A percentile compares a stretch with the other conserved stretches of the same genome.
Evolutionary conservation across 1,139 yeast genomes (phyloP).

Genomic region (Diutina pseudorugosa): DNA sequence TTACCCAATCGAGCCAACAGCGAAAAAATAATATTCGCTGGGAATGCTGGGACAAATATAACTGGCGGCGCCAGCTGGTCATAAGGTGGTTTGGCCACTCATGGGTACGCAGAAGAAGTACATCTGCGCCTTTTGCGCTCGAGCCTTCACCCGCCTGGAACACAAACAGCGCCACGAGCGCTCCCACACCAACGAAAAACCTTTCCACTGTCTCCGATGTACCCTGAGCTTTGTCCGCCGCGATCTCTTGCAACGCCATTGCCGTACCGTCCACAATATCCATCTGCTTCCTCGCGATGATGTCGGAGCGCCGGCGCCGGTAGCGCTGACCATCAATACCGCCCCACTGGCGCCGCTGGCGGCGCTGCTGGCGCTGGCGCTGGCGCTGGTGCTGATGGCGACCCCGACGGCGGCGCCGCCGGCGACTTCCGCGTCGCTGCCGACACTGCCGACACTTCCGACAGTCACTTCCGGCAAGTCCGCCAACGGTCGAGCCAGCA

Average conservation of each 20-base stretch:
- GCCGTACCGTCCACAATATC: conserved; percentile 59
- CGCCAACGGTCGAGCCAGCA: too few relatives aligned
- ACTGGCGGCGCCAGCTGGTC: not conserved
- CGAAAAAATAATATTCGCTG: not conserved
- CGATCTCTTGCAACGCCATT: conserved; percentile 65
- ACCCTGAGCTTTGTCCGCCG: conserved; percentile 65
- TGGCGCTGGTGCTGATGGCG: not conserved
- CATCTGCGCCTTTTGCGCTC: conserved; percentile 69
- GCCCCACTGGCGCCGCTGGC: not conserved
- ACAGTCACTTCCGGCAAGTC: too few relatives aligned
- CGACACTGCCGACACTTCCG: too few relatives aligned
- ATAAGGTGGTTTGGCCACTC: not conserved
- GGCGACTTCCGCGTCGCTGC: conserved; percentile 6
- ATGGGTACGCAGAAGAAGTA: conserved; percentile 48
- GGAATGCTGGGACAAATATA: not conserved
- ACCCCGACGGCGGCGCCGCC: not conserved
- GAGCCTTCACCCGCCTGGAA: conserved; percentile 72
- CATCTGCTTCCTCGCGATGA: conserved; percentile 10
- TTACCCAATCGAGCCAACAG: not conserved
- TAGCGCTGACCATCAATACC: too few relatives aligned
- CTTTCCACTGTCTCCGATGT: conserved; percentile 64
- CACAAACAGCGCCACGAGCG: conserved; percentile 77
- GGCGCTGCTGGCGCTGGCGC: not conserved
- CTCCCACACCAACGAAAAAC: conserved; percentile 75
- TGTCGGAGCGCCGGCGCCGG: not conserved